Conservation (phyloP, 2,329 filamentous ascomycete genomes). For the Aspergillus latus region DNA sequence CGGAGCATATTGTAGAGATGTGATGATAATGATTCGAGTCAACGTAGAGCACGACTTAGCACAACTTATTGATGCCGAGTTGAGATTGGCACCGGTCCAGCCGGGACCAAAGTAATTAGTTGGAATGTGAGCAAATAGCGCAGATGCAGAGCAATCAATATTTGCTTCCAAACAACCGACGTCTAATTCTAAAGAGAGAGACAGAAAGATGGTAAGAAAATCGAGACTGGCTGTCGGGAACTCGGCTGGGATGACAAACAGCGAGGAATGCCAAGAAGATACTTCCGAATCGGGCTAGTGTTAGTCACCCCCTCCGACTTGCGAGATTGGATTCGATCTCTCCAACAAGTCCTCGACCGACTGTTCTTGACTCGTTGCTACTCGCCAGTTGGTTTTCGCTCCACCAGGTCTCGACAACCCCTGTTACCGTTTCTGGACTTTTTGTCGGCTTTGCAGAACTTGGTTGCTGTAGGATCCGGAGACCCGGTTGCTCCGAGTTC, state of each 20-base stretch:
- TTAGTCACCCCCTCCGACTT: constrained; percentile 25
- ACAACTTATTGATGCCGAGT: neutral
- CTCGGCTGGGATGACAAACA: constrained; percentile 7
- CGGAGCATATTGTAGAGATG: constrained; percentile 31
- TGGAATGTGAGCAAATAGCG: neutral
- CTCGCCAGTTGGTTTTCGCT: constrained; percentile 11
- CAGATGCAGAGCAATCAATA: neutral
- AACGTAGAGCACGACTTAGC: neutral
- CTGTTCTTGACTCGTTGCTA: constrained; percentile 16
- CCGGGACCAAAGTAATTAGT: constrained; percentile 8
- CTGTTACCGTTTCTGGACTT: constrained; percentile 6
- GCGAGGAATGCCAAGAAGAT: constrained; percentile 25
- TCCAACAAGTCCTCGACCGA: constrained; percentile 28
- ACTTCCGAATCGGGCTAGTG: constrained; percentile 25
- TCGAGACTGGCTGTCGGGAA: neutral
- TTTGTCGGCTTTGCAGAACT: constrained; percentile 24
- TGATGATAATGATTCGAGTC: neutral
- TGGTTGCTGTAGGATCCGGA: constrained; percentile 25
- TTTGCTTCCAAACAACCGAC: neutral
- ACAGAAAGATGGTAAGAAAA: constrained; percentile 1
- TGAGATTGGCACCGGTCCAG: constrained; percentile 13
- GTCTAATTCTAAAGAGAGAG: neutral
- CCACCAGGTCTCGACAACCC: neutral
- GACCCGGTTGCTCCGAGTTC: constrained; percentile 32
- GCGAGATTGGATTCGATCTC: constrained; percentile 30